Evolutionary conservation across 106 monocot genomes (phyloP), one percentile per base, ranked within the genome.

Genomic region (Allium fistulosum): DNA sequence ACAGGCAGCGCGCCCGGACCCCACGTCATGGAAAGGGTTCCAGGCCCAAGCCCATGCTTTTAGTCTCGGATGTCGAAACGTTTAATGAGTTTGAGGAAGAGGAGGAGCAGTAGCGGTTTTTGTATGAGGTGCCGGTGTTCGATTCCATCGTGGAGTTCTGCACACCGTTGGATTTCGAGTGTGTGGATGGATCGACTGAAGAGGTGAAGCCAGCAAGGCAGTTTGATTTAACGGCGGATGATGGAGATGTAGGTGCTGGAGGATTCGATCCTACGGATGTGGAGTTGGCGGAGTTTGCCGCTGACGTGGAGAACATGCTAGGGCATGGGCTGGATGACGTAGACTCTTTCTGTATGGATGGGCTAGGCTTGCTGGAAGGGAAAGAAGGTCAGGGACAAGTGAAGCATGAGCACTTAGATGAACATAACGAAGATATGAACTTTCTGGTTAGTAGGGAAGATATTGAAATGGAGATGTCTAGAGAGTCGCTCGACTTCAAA

Each of bases 261-360:
- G 85, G 80, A 17, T 74, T 88, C 61, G 66, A 72, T 12, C 68
- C 78, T 2, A 56, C 80, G 7, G 88, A 91, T 18, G 65, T 84
- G 62, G 94, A 87, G 18, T 77, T 88, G 18, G 85, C 64, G 11
- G 85, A 91, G 56, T 88, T 95, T 63, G 83, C 85, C 0, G 78
- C 88, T 15, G 88, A 95, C 57, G 79, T 95, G 65, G 95, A 95
- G 81, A 85, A 57, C 47, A 69, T 96, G 18, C 83, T 96, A 47
- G 91, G 85, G 0, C 65, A 65, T 4, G 88, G 76, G 0, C 69
- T 85, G 51, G 83, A 83, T n/a, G 76, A 83, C 1, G 37, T 37
- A 4, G 73, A 80, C 11, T 46, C 72, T 8, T 90, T 71, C 78
- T 66, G 66, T 73, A 74, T 83, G n/a, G 85, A 90, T 4, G 82